Conservation (phyloP, 2,329 filamentous ascomycete genomes). For the Coniochaeta hoffmannii region DNA sequence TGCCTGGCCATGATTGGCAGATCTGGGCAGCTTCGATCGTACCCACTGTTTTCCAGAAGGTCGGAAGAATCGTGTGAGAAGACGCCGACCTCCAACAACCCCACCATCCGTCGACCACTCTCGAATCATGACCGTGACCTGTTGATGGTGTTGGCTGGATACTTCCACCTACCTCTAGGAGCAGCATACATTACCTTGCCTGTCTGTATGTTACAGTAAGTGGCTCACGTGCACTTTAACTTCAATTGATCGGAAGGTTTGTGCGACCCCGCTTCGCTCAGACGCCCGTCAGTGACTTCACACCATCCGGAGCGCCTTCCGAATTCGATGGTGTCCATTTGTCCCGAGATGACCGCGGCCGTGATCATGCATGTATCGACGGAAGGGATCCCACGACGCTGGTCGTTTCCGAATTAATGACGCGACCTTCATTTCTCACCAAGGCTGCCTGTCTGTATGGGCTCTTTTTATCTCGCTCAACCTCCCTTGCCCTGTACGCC, state of each 20-base stretch:
- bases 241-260: not conserved
- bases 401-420: not conserved
- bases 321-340: conserved; percentile 13
- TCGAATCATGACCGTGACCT: too few relatives aligned
- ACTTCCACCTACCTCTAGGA: too few relatives aligned
- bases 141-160: too few relatives aligned
- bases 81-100: not conserved
- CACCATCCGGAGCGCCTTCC: conserved; percentile 15
- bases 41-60: not conserved
- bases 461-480: not conserved
- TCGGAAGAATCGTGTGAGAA: not conserved
- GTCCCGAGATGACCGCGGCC: conserved; percentile 5
- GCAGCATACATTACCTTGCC: too few relatives aligned
- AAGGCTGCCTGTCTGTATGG: not conserved
- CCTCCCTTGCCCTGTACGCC: not conserved
- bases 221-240: not conserved
- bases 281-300: not conserved
- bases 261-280: not conserved
- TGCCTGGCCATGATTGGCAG: not conserved
- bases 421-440: not conserved
- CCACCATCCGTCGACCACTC: not conserved
- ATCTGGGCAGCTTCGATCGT: not conserved
- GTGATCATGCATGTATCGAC: not conserved
- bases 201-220: too few relatives aligned
- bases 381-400: not conserved